Conservation (phyloP, 352 stramenopile genomes). For the Lagenidium giganteum region DNA sequence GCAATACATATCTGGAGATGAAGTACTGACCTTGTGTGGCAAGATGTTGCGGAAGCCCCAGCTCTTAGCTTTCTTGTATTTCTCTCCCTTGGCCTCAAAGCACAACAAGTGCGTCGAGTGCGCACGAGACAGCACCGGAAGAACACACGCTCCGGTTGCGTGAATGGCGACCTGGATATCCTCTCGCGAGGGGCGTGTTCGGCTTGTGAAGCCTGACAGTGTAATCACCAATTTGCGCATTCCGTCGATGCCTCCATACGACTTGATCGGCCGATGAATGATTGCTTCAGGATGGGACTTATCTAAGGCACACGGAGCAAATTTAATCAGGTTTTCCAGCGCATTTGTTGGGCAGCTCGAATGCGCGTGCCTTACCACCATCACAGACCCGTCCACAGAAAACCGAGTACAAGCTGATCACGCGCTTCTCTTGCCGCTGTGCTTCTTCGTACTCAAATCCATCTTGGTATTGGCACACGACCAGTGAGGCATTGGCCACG, state of each 20-base stretch:
- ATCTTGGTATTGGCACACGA: conserved; percentile 76
- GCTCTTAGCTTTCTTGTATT: conserved; percentile 81
- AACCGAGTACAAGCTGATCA: conserved; percentile 83
- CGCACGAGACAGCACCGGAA: conserved; percentile 73
- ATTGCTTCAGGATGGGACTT: too few species aligned
- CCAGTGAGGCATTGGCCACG: conserved; percentile 71
- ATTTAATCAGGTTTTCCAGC: neutral
- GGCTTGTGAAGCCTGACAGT: conserved; percentile 76
- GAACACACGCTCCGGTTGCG: conserved; percentile 75
- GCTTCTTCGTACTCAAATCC: conserved; percentile 82
- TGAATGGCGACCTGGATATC: conserved; percentile 83
- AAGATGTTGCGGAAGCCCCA: conserved; percentile 82
- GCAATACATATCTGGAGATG: neutral
- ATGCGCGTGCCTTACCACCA: neutral
- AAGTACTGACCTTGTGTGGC: conserved; percentile 59
- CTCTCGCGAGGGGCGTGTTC: conserved; percentile 68
- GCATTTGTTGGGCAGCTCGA: neutral
- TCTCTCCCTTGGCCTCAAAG: conserved; percentile 71
- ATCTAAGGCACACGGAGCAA: neutral
- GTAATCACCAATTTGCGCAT: conserved; percentile 84
- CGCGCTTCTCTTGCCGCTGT: conserved; percentile 52
- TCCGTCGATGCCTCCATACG: conserved; percentile 58
- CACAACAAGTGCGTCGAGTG: conserved; percentile 83
- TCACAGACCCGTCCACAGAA: conserved; percentile 27
- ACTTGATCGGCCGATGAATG: conserved; percentile 46